Base-by-base conservation (phyloP, 2,329 filamentous ascomycete genomes). In the Delphinella strobiligena region DNA sequence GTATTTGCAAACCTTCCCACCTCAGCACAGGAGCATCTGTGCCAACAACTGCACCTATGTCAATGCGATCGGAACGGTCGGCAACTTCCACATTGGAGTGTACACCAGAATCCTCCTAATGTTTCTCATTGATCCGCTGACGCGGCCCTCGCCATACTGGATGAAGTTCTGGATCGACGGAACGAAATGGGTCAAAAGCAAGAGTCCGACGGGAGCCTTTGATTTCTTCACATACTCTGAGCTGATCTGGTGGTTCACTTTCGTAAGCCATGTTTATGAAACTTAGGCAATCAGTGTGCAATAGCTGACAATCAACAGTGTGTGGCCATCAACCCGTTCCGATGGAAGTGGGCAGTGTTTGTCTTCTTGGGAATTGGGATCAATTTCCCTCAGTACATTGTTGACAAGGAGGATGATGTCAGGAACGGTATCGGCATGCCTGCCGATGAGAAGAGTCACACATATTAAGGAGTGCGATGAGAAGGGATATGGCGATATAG, bases 141-240 rank as follows among this genome's bases (percentile, higher is more conserved):
- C 83, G 0, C 71, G 82, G 0, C 85, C 86, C 0, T 72, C 70
- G 2, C 68, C 78, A 4, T 75, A 71, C 47, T 80, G 81, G 75
- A 93, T 91, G 83, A 72, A 82, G 61, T 69, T 76, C 17, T 93
- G 86, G 85, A 87, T 93, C 51, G 82, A 87, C 54, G 82, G 89
- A 71, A 93, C 84, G 1, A 70, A 75, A 19, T 58, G 76, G 3
- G 64, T 93, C 44, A 93, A 93, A 60, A 59, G 60, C 2, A 67
- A 69, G 9, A 76, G 80, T 2, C 84, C 85, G 0, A 83, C 76
- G 0, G 78, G 74, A 0, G 83, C 84, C 0, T 89, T 93, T 51
- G 84, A 93, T 55, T 93, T 93, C 63, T 91, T 93, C 56, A 93
- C 86, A 0, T 93, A 93, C 51, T 70, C 82, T 0, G 86, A 93